Percentiles rank a stretch among this genome's conserved stretches.
Conservation (phyloP, 225 moss, liverwort and hornwort species). For the Lunularia cruciata region DNA sequence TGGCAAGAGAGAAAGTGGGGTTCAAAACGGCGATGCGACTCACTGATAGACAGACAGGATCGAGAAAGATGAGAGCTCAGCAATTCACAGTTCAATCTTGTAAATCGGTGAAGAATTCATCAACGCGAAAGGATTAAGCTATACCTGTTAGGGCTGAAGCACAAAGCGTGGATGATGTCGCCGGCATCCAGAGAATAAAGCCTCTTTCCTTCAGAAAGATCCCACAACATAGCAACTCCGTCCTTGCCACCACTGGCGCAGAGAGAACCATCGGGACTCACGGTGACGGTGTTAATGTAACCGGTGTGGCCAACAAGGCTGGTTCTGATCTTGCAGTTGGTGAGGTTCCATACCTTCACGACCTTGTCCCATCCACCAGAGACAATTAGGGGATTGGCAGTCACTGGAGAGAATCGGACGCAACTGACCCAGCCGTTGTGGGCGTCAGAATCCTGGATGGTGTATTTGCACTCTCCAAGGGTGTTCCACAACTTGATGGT, state of each 20-base stretch:
- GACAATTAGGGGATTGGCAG: conserved; percentile 81
- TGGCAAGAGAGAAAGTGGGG: too few relatives aligned
- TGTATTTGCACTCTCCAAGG: conserved; percentile 88
- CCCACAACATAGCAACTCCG: conserved; percentile 96
- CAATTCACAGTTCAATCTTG: too few relatives aligned
- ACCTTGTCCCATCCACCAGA: conserved; percentile 97
- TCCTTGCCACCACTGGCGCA: conserved; percentile 97
- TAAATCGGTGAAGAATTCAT: too few relatives aligned
- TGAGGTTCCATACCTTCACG: conserved; percentile 97
- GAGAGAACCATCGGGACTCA: conserved; percentile 83
- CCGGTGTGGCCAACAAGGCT: conserved; percentile 87
- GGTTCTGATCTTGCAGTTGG: conserved; percentile 93
- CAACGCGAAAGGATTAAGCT: too few relatives aligned
- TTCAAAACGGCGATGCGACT: too few relatives aligned
- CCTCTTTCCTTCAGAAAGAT: conserved; percentile 89
- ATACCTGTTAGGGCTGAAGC: conserved; percentile 93
- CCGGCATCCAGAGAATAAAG: conserved; percentile 91
- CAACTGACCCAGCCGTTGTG: conserved; percentile 97
- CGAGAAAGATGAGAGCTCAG: too few relatives aligned
- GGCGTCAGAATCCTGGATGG: conserved; percentile 94
- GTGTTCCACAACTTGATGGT: conserved; percentile 69
- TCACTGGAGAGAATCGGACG: conserved; percentile 91
- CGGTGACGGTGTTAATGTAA: conserved; percentile 88
- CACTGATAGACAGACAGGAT: too few relatives aligned
- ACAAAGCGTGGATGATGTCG: conserved; percentile 82